A percentile compares a stretch with the other conserved stretches of the same genome.
Conservation (phyloP, 805 yeast genomes). For the Ogataea wickerhamii region DNA sequence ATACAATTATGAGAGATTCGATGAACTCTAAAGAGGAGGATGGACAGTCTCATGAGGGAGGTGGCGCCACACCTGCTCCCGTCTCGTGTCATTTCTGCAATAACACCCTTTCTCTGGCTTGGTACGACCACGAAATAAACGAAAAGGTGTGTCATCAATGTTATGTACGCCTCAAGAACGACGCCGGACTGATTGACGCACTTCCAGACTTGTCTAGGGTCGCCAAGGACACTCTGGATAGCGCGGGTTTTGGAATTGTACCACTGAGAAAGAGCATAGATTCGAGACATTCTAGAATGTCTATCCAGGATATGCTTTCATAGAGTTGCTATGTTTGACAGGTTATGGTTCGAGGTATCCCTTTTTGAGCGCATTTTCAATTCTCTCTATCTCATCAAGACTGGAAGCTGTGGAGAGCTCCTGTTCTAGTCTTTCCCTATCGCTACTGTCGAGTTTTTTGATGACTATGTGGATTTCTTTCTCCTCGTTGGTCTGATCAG, state of each 20-base stretch:
- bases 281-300: slow-evolving; percentile 10
- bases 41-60: neutral
- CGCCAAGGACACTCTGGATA: slow-evolving; percentile 12
- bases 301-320: slow-evolving; percentile 22
- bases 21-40: neutral
- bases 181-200: slow-evolving; percentile 21
- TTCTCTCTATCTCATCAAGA: slow-evolving; percentile 68
- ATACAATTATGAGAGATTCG: slow-evolving; percentile 1
- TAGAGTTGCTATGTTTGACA: slow-evolving; percentile 2
- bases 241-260: slow-evolving; percentile 20
- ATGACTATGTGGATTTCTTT: slow-evolving; percentile 24
- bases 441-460: slow-evolving; percentile 51
- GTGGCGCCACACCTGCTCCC: neutral
- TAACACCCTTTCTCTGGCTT: slow-evolving; percentile 17
- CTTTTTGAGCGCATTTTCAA: slow-evolving; percentile 52
- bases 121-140: slow-evolving; percentile 16
- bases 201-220: slow-evolving; percentile 23
- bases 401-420: slow-evolving; percentile 61
- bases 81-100: slow-evolving; percentile 21
- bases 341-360: slow-evolving; percentile 27
- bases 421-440: slow-evolving; percentile 45
- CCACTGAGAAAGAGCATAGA: neutral
- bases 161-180: slow-evolving; percentile 21
- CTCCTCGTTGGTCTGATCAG: slow-evolving; percentile 8
- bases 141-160: slow-evolving; percentile 26